Conservation (phyloP, 768 basidiomycete genomes). For the Kwoniella bestiolae region DNA sequence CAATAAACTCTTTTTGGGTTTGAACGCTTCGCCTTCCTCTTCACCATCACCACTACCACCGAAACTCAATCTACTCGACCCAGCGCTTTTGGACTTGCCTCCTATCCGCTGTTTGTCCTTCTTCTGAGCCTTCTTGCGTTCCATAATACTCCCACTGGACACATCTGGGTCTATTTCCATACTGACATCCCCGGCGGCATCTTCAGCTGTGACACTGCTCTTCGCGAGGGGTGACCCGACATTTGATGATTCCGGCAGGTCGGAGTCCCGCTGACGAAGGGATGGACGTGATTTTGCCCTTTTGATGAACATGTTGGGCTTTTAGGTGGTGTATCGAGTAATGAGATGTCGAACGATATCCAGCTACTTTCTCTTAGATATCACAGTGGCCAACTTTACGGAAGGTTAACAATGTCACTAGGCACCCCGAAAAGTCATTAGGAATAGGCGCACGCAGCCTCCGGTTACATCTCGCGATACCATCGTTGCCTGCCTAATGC, state of each 20-base stretch:
- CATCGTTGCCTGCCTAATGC: not conserved
- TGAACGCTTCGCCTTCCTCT: constrained; percentile 41
- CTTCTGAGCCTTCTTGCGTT: constrained; percentile 48
- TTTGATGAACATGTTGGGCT: constrained; percentile 51
- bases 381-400: not conserved
- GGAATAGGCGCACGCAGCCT: no score
- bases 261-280: constrained; percentile 42
- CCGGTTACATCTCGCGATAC: not conserved
- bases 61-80: constrained; percentile 48
- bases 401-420: not conserved
- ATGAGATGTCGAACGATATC: not conserved
- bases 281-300: constrained; percentile 48
- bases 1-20: constrained; percentile 49
- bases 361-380: not conserved
- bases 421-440: no score
- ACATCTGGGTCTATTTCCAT: constrained; percentile 38
- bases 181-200: constrained; percentile 19
- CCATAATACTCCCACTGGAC: constrained; percentile 41
- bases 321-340: not conserved
- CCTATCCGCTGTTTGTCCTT: constrained; percentile 43
- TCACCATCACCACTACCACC: constrained; percentile 47
- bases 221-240: constrained; percentile 37
- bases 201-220: constrained; percentile 29
- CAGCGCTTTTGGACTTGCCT: constrained; percentile 18
- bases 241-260: constrained; percentile 23